These are phyloP conservation scores for Phytophthora constricta DNA, from an alignment of 352 stramenopile species.

Conservation along the genomic window DNA sequence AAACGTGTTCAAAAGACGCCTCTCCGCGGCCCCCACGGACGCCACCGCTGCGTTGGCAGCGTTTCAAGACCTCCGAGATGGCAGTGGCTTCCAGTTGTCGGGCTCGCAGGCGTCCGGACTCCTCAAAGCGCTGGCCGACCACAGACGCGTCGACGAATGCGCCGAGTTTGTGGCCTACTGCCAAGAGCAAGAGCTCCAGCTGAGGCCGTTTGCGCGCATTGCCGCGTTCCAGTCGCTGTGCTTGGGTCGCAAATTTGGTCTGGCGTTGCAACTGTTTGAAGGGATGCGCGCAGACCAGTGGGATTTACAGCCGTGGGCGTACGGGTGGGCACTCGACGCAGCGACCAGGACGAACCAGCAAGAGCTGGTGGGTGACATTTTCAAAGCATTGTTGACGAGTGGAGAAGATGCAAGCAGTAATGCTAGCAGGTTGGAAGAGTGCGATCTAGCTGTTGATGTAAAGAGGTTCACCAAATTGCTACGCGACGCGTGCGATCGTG, in stretches of 20 bases:
- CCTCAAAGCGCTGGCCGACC: constrained; percentile 3
- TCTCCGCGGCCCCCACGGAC: background rate
- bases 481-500: background rate
- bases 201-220: constrained; percentile 42
- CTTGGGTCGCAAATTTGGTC: background rate
- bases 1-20: background rate
- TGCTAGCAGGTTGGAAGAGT: background rate
- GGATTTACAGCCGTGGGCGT: background rate
- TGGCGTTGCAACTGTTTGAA: constrained; percentile 5
- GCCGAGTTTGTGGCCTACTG: constrained; percentile 57
- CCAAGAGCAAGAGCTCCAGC: constrained; percentile 51
- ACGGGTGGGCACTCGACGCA: constrained; percentile 7
- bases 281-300: background rate
- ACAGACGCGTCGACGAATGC: constrained; percentile 39
- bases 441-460: background rate
- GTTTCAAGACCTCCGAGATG: background rate
- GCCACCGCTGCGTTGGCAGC: background rate
- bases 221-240: constrained; percentile 3
- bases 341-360: background rate
- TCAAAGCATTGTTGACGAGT: background rate
- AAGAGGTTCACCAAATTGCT: background rate
- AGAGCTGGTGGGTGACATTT: background rate
- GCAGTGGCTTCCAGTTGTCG: background rate
- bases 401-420: background rate
- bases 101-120: constrained; percentile 5